Percentiles rank a stretch among this genome's conserved stretches.
phyloP scores from a whole-genome alignment of 441 rosid genomes.

The Dalechampia spathulata region DNA sequence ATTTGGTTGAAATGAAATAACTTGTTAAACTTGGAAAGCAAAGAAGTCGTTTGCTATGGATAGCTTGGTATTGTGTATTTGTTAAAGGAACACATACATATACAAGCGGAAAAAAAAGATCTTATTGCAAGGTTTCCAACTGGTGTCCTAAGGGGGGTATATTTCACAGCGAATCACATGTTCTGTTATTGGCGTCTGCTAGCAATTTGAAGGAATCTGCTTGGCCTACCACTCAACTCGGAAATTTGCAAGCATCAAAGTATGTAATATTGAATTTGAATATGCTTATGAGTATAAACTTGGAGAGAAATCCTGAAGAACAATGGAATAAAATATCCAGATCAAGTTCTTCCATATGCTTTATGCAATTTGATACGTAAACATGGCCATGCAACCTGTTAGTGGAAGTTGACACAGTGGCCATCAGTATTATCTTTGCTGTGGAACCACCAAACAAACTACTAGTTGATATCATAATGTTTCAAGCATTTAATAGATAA shows the following conservation, averaged over 20 bases:
- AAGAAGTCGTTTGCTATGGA: no score
- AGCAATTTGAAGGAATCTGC: no score
- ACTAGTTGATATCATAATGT: background rate
- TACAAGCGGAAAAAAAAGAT: no score
- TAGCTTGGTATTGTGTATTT: no score
- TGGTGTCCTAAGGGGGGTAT: background rate
- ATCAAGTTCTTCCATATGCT: background rate
- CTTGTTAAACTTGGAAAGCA: no score
- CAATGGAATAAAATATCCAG: no score
- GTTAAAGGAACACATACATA: background rate
- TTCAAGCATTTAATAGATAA: background rate
- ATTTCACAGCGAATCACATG: background rate
- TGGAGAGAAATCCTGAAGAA: background rate
- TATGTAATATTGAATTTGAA: constrained; percentile 9
- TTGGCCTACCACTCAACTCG: background rate
- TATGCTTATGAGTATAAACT: background rate
- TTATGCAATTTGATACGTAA: background rate
- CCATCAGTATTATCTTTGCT: background rate
- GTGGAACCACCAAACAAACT: background rate
- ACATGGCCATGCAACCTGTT: background rate
- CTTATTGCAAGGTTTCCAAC: background rate
- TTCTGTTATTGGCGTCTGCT: constrained; percentile 2
- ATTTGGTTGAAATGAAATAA: no score
- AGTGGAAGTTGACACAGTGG: background rate
- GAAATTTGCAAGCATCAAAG: background rate